These are phyloP conservation scores for Aspergillus hiratsukae DNA, from an alignment of 2,329 filamentous ascomycete genomes.

Conservation along the genomic window DNA sequence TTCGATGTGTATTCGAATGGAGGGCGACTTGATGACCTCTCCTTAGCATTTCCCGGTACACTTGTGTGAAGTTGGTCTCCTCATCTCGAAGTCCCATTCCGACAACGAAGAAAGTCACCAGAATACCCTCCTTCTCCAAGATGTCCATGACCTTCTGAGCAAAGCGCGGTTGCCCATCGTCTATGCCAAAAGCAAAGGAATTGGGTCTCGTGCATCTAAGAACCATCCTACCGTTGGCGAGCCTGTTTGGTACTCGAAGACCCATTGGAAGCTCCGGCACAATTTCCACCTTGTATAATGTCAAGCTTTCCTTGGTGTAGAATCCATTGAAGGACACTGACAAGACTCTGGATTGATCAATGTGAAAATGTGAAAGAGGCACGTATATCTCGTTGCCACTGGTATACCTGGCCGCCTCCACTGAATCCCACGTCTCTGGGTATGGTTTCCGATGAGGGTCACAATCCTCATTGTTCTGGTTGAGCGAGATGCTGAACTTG, in stretches of 20 bases:
- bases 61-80: slow-evolving; percentile 57
- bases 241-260: slow-evolving; percentile 54
- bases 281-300: slow-evolving; percentile 58
- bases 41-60: slow-evolving; percentile 60
- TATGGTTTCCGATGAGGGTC: slow-evolving; percentile 53
- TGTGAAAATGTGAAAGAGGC: slow-evolving; percentile 62
- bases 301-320: slow-evolving; percentile 49
- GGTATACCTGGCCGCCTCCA: slow-evolving; percentile 60
- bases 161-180: slow-evolving; percentile 59
- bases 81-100: slow-evolving; percentile 57
- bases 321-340: slow-evolving; percentile 63
- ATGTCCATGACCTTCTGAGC: slow-evolving; percentile 59
- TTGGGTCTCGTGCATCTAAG: slow-evolving; percentile 64
- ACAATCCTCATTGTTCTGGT: slow-evolving; percentile 62
- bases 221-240: slow-evolving; percentile 57
- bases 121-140: slow-evolving; percentile 57
- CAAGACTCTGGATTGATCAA: slow-evolving; percentile 53
- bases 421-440: slow-evolving; percentile 64
- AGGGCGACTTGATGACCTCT: slow-evolving; percentile 65
- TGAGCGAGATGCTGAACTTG: slow-evolving; percentile 60
- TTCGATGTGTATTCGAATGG: slow-evolving; percentile 66
- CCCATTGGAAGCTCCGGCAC: slow-evolving; percentile 50
- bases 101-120: slow-evolving; percentile 69
- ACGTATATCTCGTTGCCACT: slow-evolving; percentile 58
- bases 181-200: slow-evolving; percentile 68